A percentile compares a stretch with the other conserved stretches of the same genome.
Conservation (phyloP, 305 asterid genomes). For the Solanum chacoense region DNA sequence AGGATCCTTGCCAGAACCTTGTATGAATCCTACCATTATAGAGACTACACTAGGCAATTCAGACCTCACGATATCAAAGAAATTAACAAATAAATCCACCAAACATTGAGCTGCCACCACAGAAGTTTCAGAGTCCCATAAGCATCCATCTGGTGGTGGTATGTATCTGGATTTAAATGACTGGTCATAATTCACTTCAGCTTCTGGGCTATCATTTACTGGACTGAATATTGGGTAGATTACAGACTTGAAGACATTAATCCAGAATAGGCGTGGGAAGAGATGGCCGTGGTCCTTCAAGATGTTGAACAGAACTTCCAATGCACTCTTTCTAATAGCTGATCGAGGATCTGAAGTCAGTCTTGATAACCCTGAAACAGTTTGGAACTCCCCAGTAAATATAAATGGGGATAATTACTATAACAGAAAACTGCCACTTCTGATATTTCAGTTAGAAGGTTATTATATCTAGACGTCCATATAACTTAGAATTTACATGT, state of each 20-base stretch:
- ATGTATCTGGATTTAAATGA: conserved; percentile 25
- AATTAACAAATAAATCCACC: conserved; percentile 60
- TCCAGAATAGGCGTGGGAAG: conserved; percentile 71
- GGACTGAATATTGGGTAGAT: conserved; percentile 70
- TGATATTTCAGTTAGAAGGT: not conserved
- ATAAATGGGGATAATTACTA: not conserved
- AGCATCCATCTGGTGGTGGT: conserved; percentile 46
- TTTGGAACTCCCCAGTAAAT: not conserved
- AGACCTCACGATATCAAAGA: conserved; percentile 57
- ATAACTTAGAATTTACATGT: not conserved
- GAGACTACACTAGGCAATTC: conserved; percentile 64
- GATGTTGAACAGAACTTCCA: conserved; percentile 92
- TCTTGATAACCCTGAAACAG: conserved; percentile 72
- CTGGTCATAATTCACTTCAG: conserved; percentile 27
- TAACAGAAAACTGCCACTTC: not conserved
- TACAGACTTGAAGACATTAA: conserved; percentile 48
- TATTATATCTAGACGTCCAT: not conserved
- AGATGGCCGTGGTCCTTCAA: conserved; percentile 92
- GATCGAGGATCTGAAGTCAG: conserved; percentile 90
- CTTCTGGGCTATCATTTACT: conserved; percentile 39
- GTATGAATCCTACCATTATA: conserved; percentile 52
- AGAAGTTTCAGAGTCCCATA: conserved; percentile 78
- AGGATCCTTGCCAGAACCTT: conserved; percentile 72
- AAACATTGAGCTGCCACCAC: conserved; percentile 72
- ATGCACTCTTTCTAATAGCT: conserved; percentile 82